phyloP scores from a whole-genome alignment of 2,329 filamentous ascomycete species.

The Cytospora schulzeri region DNA sequence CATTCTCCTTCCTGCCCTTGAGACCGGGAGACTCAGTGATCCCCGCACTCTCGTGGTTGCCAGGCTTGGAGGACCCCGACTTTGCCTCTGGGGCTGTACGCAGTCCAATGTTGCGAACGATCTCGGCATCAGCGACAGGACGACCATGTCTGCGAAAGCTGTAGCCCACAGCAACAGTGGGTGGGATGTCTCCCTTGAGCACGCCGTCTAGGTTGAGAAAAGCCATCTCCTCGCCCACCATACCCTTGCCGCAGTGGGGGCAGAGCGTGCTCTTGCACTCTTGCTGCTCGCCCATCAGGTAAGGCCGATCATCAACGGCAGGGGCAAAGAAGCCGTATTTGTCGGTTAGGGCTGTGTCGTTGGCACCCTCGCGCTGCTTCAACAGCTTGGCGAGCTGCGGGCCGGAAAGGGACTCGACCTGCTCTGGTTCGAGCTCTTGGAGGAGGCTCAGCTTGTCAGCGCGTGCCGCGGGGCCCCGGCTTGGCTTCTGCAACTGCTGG shows the following conservation, averaged over 20 bases:
- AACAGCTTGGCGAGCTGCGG: constrained; percentile 51
- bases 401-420: constrained; percentile 48
- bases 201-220: constrained; percentile 55
- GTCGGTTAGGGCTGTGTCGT: constrained; percentile 28
- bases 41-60: background rate
- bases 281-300: constrained; percentile 30
- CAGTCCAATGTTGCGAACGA: constrained; percentile 45
- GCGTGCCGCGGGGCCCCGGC: constrained; percentile 44
- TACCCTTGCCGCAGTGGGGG: constrained; percentile 48
- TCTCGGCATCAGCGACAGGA: constrained; percentile 45
- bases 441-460: constrained; percentile 49
- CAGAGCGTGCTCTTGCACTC: constrained; percentile 58
- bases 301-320: constrained; percentile 7
- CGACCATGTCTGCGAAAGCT: constrained; percentile 52
- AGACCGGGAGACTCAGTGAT: background rate
- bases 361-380: constrained; percentile 48
- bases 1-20: background rate
- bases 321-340: constrained; percentile 6
- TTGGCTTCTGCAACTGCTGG: constrained; percentile 39
- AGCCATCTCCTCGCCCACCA: constrained; percentile 42
- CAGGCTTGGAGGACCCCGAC: constrained; percentile 1
- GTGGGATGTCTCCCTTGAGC: constrained; percentile 50
- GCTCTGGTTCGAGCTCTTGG: constrained; percentile 45
- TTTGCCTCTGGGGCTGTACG: background rate
- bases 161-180: constrained; percentile 53